A percentile compares a stretch with the other conserved stretches of the same genome.
Evolutionary conservation across 78 protist species (phyloP).

Genomic region (Pigoraptor vietnamica): DNA sequence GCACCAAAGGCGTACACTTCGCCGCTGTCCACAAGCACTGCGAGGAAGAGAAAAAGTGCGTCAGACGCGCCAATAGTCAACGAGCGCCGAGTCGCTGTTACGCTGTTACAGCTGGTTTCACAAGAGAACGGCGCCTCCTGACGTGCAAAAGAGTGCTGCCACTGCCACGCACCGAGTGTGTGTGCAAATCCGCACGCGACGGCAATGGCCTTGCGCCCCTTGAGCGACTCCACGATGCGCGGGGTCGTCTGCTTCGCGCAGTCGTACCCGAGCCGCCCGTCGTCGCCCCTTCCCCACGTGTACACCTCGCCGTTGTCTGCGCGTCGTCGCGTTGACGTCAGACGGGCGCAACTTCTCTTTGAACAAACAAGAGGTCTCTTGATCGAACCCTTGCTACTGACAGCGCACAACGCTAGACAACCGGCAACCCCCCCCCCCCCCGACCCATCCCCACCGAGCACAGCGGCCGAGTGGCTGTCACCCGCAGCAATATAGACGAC

Average conservation of each 20-base stretch:
- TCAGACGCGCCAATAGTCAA: too few species aligned
- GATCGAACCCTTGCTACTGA: too few species aligned
- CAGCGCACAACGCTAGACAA: too few species aligned
- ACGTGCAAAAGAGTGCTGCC: too few species aligned
- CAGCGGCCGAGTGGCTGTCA: not conserved
- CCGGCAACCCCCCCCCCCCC: too few species aligned
- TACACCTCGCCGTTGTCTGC: slow-evolving; percentile 16
- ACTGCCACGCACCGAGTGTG: not conserved
- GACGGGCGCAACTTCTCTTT: too few species aligned
- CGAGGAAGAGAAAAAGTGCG: not conserved
- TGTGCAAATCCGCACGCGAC: not conserved
- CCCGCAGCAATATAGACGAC: not conserved
- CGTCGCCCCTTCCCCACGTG: slow-evolving; percentile 30
- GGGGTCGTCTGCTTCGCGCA: not conserved
- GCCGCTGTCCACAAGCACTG: not conserved
- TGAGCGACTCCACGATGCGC: not conserved
- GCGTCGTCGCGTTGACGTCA: too few species aligned
- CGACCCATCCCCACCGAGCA: not conserved
- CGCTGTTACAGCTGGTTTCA: too few species aligned
- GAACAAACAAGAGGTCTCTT: too few species aligned
- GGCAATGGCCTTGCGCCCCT: not conserved
- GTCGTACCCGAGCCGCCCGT: slow-evolving; percentile 6
- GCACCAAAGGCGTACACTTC: not conserved
- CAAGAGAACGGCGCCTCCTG: too few species aligned
- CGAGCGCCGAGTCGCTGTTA: too few species aligned